Conservation (phyloP, 139 green algal species). For the Chlamydomonas eustigma region DNA sequence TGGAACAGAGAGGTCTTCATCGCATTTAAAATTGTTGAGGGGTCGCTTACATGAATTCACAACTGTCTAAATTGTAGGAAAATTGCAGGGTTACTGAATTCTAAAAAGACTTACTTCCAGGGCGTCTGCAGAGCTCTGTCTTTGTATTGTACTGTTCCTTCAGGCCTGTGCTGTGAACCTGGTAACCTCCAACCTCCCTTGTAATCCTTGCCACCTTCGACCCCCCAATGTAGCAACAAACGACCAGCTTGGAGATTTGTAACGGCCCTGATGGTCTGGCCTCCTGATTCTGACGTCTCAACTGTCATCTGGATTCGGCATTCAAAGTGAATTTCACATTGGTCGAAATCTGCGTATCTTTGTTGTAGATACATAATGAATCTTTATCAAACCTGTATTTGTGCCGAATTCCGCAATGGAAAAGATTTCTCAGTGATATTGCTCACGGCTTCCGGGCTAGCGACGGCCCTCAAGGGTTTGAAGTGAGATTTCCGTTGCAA, state of each 20-base stretch:
- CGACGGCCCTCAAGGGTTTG: neutral
- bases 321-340: too few relatives aligned
- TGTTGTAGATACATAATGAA: too few relatives aligned
- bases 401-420: neutral
- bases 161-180: conserved; percentile 46
- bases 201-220: conserved; percentile 77
- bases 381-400: conserved; percentile 6
- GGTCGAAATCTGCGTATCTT: too few relatives aligned
- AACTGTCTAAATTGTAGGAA: too few relatives aligned
- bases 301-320: conserved; percentile 39
- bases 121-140: conserved; percentile 91
- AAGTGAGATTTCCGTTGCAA: too few relatives aligned
- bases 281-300: conserved; percentile 10
- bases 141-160: conserved; percentile 90
- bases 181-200: conserved; percentile 86
- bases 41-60: too few relatives aligned
- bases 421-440: conserved; percentile 7
- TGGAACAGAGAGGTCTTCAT: too few relatives aligned
- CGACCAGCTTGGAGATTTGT: conserved; percentile 40
- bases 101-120: conserved; percentile 48
- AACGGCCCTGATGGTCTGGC: conserved; percentile 30
- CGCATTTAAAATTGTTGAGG: too few relatives aligned
- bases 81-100: too few relatives aligned
- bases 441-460: neutral
- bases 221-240: conserved; percentile 90